A percentile compares a stretch with the other conserved stretches of the same genome.
Evolutionary conservation across 768 basidiomycete species (phyloP).

Genomic region (Amanita thiersii): DNA sequence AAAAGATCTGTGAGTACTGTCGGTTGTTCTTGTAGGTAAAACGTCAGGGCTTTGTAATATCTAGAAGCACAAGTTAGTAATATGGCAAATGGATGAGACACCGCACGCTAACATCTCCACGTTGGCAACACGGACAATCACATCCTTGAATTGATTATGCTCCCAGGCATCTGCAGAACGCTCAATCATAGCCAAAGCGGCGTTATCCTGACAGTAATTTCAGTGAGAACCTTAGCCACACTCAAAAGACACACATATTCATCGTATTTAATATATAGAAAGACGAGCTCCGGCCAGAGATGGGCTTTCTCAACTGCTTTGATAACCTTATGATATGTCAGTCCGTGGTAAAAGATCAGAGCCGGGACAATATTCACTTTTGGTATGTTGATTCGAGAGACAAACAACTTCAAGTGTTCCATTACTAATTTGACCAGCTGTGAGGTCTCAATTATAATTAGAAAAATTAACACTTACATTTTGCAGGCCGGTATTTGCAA

Average conservation of each 20-base stretch:
- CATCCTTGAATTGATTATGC: constrained; percentile 99
- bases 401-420: constrained; percentile 97
- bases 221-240: background rate
- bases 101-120: constrained; percentile 73
- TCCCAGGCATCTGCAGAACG: constrained; percentile 98
- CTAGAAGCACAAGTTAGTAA: constrained; percentile 34
- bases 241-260: constrained; percentile 57
- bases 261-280: constrained; percentile 98
- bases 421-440: constrained; percentile 52
- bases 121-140: constrained; percentile 93
- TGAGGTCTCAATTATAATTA: background rate
- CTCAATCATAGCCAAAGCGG: constrained; percentile 97
- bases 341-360: background rate
- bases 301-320: constrained; percentile 94
- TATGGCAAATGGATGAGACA: constrained; percentile 8
- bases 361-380: constrained; percentile 33
- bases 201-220: constrained; percentile 65
- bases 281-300: constrained; percentile 97
- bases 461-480: constrained; percentile 45
- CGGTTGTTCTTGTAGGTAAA: constrained; percentile 93
- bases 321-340: constrained; percentile 46
- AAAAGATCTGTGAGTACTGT: constrained; percentile 89
- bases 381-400: constrained; percentile 95
- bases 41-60: constrained; percentile 91
- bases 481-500: constrained; percentile 92